These are phyloP conservation scores for Mikania micrantha DNA, from an alignment of 129 eudicot species.

Conservation along the genomic window DNA sequence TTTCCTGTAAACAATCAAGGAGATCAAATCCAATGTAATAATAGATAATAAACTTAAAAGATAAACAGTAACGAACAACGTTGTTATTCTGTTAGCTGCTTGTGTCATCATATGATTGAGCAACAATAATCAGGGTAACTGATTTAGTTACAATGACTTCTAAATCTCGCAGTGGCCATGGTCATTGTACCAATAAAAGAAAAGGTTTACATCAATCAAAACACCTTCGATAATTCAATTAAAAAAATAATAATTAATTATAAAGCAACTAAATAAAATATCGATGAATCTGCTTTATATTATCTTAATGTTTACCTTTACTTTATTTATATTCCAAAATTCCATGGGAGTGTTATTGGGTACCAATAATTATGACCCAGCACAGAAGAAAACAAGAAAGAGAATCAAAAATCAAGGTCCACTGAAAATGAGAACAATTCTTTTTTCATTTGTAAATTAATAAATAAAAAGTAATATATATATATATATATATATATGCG, in stretches of 20 bases:
- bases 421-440: constrained; percentile 20
- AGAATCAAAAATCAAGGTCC: constrained; percentile 16
- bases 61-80: not conserved
- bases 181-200: not conserved
- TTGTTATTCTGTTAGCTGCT: not conserved
- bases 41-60: not conserved
- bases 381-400: constrained; percentile 7
- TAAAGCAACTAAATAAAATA: not conserved
- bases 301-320: constrained; percentile 5
- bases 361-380: constrained; percentile 23
- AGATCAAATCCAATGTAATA: not conserved
- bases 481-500: too few relatives aligned
- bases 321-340: constrained; percentile 21
- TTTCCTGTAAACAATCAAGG: constrained; percentile 40
- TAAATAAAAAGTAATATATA: not conserved
- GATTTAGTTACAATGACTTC: not conserved
- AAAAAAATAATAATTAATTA: not conserved
- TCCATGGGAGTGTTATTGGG: constrained; percentile 19
- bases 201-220: not conserved
- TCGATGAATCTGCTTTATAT: constrained; percentile 1
- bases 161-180: not conserved
- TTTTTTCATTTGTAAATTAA: not conserved
- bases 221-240: not conserved
- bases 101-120: not conserved
- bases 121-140: not conserved